These are phyloP conservation scores for Rosellinia necatrix DNA, from an alignment of 2,329 filamentous ascomycete species.

Conservation along the genomic window DNA sequence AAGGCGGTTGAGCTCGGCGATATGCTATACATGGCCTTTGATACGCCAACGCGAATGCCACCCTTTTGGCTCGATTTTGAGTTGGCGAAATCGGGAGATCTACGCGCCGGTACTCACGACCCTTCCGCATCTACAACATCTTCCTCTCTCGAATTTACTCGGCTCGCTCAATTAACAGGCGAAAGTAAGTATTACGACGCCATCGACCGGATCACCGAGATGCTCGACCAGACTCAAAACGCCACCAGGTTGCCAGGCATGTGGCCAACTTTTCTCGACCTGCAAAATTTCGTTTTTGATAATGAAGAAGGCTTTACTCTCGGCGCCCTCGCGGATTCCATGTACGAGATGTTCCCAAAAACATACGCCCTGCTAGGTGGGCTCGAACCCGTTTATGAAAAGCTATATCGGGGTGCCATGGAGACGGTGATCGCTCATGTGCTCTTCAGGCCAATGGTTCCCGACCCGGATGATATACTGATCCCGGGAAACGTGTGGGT, in stretches of 20 bases:
- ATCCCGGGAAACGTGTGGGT: conserved; percentile 59
- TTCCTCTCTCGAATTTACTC: conserved; percentile 72
- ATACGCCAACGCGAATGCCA: conserved; percentile 52
- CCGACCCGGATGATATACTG: conserved; percentile 60
- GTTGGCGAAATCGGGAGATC: conserved; percentile 41
- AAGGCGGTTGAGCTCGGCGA: conserved; percentile 53
- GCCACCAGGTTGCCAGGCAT: conserved; percentile 70
- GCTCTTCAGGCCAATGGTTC: conserved; percentile 68
- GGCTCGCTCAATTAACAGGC: conserved; percentile 72
- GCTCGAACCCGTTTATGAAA: conserved; percentile 44
- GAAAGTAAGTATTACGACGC: conserved; percentile 76
- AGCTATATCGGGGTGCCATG: conserved; percentile 51
- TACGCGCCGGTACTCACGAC: conserved; percentile 41
- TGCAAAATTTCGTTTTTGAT: conserved; percentile 52
- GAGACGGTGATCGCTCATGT: conserved; percentile 63
- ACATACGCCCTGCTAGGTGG: conserved; percentile 70
- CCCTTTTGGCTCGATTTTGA: conserved; percentile 52
- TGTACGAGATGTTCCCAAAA: conserved; percentile 64
- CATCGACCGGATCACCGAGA: conserved; percentile 67
- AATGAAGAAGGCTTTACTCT: conserved; percentile 43
- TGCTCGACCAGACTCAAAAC: conserved; percentile 68
- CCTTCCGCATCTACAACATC: conserved; percentile 60
- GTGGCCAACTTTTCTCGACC: conserved; percentile 71
- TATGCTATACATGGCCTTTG: conserved; percentile 51
- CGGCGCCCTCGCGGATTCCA: conserved; percentile 44